phyloP scores from a whole-genome alignment of 177 flowering plant genomes.

The Vitis hybrid region DNA sequence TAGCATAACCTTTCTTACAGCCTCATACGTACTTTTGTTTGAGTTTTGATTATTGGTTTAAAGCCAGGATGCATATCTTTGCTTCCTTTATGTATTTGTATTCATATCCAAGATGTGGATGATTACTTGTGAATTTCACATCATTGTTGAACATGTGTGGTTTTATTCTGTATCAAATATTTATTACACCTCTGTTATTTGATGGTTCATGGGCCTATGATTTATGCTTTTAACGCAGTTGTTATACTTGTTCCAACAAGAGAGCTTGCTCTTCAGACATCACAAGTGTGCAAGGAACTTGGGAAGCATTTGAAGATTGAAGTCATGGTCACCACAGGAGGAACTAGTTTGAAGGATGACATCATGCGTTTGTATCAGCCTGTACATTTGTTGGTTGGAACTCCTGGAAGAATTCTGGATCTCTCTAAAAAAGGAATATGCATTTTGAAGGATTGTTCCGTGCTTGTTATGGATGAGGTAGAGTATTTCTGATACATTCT shows the following conservation, averaged over 20 bases:
- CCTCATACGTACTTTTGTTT: too few species aligned
- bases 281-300: slow-evolving; percentile 97
- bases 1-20: too few species aligned
- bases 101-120: too few species aligned
- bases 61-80: too few species aligned
- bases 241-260: slow-evolving; percentile 90
- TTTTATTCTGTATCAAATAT: too few species aligned
- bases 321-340: slow-evolving; percentile 97
- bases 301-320: slow-evolving; percentile 91
- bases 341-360: slow-evolving; percentile 93
- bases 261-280: slow-evolving; percentile 96
- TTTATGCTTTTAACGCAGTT: slow-evolving; percentile 40
- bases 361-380: slow-evolving; percentile 98
- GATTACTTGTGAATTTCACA: too few species aligned
- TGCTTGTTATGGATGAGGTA: slow-evolving; percentile 99
- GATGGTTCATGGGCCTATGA: too few species aligned
- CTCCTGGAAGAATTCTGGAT: slow-evolving; percentile 94
- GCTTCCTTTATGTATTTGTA: too few species aligned
- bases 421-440: slow-evolving; percentile 90
- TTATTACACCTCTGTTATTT: too few species aligned
- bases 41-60: too few species aligned
- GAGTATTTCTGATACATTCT: neutral
- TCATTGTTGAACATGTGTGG: too few species aligned
- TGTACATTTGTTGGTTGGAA: slow-evolving; percentile 93
- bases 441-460: slow-evolving; percentile 69